Conservation (phyloP, 805 yeast species). For the Candida maris region DNA sequence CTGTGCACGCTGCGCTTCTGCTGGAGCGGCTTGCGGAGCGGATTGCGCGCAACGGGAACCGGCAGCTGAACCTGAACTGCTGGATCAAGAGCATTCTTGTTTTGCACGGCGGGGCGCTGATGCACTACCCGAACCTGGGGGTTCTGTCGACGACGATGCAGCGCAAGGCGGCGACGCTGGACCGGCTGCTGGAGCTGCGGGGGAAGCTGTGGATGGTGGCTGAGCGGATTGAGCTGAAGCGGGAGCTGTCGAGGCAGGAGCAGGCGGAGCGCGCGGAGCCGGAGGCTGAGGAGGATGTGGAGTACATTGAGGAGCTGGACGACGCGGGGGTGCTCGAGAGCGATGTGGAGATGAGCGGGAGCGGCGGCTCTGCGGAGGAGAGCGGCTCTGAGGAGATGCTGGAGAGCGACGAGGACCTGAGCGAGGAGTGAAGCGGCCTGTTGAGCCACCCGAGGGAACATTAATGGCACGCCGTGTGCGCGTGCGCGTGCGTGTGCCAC, state of each 20-base stretch:
- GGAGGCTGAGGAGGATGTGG: slow-evolving; percentile 49
- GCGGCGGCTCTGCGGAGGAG: slow-evolving; percentile 20
- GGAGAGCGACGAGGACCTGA: slow-evolving; percentile 22
- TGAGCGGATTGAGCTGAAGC: slow-evolving; percentile 40
- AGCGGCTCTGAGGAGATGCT: slow-evolving; percentile 22
- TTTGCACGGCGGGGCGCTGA: slow-evolving; percentile 50
- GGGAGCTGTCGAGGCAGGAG: slow-evolving; percentile 34
- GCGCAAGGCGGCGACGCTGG: slow-evolving; percentile 46
- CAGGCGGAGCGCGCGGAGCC: slow-evolving; percentile 30
- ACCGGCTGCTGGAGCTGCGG: slow-evolving; percentile 48
- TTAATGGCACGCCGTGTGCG: no score
- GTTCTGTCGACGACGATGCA: slow-evolving; percentile 45
- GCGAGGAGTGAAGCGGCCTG: no score
- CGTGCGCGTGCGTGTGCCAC: no score
- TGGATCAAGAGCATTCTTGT: slow-evolving; percentile 58
- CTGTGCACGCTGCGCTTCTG: slow-evolving; percentile 46
- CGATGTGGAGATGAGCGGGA: slow-evolving; percentile 25
- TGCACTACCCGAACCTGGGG: slow-evolving; percentile 44
- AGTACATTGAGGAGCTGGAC: slow-evolving; percentile 66
- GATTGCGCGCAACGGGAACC: slow-evolving; percentile 46
- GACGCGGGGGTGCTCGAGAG: slow-evolving; percentile 37
- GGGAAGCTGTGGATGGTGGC: slow-evolving; percentile 47
- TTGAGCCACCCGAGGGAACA: no score
- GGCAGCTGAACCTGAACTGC: slow-evolving; percentile 46
- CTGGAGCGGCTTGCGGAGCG: slow-evolving; percentile 52